Conservation (phyloP, 495 filamentous ascomycete genomes). For the Xylaria curta region DNA sequence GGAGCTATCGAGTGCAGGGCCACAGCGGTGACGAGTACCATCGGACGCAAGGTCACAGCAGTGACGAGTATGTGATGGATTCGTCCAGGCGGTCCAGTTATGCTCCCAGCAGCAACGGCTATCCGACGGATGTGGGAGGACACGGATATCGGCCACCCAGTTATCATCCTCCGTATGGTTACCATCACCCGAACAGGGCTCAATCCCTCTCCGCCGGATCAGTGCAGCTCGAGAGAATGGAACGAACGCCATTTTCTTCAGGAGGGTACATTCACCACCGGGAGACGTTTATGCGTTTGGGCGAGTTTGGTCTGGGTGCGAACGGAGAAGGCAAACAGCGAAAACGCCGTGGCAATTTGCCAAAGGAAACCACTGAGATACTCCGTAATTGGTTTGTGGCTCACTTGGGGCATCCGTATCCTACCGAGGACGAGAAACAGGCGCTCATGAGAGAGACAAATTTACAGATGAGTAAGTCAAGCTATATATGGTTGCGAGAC, state of each 20-base stretch:
- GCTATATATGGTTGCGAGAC: background rate
- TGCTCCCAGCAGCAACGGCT: constrained; percentile 29
- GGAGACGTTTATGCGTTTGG: background rate
- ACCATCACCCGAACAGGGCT: constrained; percentile 44
- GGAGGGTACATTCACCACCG: background rate
- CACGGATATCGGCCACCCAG: constrained; percentile 30
- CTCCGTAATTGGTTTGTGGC: constrained; percentile 80
- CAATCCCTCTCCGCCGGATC: constrained; percentile 48
- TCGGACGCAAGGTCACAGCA: constrained; percentile 30
- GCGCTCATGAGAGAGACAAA: constrained; percentile 76
- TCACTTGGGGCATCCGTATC: constrained; percentile 84
- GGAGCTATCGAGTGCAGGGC: constrained; percentile 31
- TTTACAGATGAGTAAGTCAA: constrained; percentile 78
- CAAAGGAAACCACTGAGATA: constrained; percentile 83
- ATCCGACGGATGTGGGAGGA: constrained; percentile 30
- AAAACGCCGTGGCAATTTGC: constrained; percentile 76
- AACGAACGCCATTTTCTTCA: constrained; percentile 45
- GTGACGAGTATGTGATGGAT: constrained; percentile 35
- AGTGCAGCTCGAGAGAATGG: constrained; percentile 23
- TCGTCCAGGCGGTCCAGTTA: constrained; percentile 34
- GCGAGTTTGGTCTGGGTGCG: constrained; percentile 37
- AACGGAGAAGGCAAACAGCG: constrained; percentile 63
- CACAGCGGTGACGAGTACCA: constrained; percentile 33
- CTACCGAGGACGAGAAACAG: constrained; percentile 90
- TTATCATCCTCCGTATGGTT: constrained; percentile 26